A percentile compares a stretch with the other conserved stretches of the same genome.
phyloP scores from a whole-genome alignment of 1,284 basidiomycete species.

The Boletus sp. region DNA sequence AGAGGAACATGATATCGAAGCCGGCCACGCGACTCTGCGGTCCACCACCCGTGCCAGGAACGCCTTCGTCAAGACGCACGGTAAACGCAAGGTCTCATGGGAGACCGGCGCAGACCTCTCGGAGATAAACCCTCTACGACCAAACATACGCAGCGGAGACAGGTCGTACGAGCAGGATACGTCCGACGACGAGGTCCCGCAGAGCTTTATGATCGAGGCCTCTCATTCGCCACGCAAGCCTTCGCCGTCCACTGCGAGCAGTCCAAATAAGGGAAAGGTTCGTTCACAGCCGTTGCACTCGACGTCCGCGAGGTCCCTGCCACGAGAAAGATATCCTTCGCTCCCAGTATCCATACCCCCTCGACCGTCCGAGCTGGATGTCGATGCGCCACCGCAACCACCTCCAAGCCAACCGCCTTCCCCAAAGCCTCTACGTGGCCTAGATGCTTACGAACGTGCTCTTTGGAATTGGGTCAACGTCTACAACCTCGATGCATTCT shows the following conservation, averaged over 20 bases:
- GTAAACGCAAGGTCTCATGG: conserved; percentile 57
- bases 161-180: conserved; percentile 55
- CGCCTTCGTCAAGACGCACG: conserved; percentile 39
- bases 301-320: conserved; percentile 41
- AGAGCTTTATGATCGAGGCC: conserved; percentile 80
- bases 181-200: conserved; percentile 78
- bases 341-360: conserved; percentile 52
- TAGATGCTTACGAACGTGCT: conserved; percentile 86
- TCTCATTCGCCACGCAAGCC: conserved; percentile 35
- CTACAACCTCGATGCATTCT: conserved; percentile 91
- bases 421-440: conserved; percentile 58
- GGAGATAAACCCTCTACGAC: conserved; percentile 55
- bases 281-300: conserved; percentile 48
- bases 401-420: conserved; percentile 32
- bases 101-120: conserved; percentile 44
- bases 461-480: conserved; percentile 99
- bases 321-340: conserved; percentile 41
- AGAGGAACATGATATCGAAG: conserved; percentile 51
- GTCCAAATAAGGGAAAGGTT: conserved; percentile 40
- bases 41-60: conserved; percentile 24
- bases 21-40: conserved; percentile 39
- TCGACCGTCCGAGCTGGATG: conserved; percentile 63
- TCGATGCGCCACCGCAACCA: conserved; percentile 30
- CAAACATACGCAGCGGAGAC: conserved; percentile 66
- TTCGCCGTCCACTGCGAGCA: conserved; percentile 26